A percentile compares a stretch with the other conserved stretches of the same genome.
Conservation (phyloP, 805 yeast genomes). For the Candida yuanshanica region DNA sequence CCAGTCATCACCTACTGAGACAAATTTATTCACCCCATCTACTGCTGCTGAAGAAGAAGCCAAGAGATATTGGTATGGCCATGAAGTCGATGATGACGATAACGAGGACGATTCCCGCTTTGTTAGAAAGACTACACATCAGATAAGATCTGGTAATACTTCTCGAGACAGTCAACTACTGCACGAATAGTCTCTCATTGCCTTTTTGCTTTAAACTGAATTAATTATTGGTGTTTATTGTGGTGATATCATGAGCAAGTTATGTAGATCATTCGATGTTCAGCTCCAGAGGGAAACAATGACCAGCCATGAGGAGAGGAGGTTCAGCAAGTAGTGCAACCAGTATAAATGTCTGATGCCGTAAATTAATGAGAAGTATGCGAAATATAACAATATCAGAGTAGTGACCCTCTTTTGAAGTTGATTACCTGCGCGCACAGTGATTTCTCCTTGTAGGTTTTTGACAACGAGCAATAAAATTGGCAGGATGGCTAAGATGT, state of each 20-base stretch:
- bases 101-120: slow-evolving; percentile 14
- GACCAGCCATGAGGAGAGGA: slow-evolving; percentile 50
- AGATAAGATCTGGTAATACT: slow-evolving; percentile 1
- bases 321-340: slow-evolving; percentile 72
- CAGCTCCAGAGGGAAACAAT: slow-evolving; percentile 22
- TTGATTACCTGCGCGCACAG: slow-evolving; percentile 32
- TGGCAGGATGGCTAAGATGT: slow-evolving; percentile 71
- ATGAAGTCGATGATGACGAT: slow-evolving; percentile 10
- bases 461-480: slow-evolving; percentile 54
- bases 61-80: slow-evolving; percentile 28
- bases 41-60: slow-evolving; percentile 32
- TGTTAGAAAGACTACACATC: slow-evolving; percentile 20
- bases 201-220: not conserved
- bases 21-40: slow-evolving; percentile 27
- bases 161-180: not conserved
- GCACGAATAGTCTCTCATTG: not conserved
- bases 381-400: slow-evolving; percentile 43
- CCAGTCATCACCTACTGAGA: slow-evolving; percentile 6
- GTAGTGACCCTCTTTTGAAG: slow-evolving; percentile 29
- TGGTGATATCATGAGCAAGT: not conserved
- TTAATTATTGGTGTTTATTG: not conserved
- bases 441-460: slow-evolving; percentile 42
- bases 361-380: slow-evolving; percentile 58
- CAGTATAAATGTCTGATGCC: slow-evolving; percentile 83
- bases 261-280: not conserved